These are phyloP conservation scores for Lepidium sativum DNA, from an alignment of 345 rosid genomes.

Conservation along the genomic window DNA sequence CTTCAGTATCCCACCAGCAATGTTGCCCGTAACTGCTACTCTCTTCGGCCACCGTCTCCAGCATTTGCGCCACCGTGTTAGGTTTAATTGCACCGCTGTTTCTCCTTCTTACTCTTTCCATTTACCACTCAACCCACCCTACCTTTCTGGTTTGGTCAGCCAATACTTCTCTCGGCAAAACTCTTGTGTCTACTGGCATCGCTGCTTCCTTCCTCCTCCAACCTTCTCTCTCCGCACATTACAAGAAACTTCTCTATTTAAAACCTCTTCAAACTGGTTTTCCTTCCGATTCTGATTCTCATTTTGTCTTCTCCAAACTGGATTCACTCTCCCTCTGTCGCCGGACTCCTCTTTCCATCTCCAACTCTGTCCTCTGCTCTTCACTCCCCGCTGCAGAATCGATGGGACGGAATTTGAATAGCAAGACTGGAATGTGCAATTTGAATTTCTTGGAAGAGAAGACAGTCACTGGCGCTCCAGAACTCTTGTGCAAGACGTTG, in stretches of 20 bases:
- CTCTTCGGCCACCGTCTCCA: constrained; percentile 23
- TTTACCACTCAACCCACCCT: constrained; percentile 61
- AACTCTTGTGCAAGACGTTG: constrained; percentile 57
- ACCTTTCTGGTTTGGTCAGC: constrained; percentile 69
- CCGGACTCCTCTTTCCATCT: constrained; percentile 37
- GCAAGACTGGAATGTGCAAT: constrained; percentile 34
- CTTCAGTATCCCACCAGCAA: neutral
- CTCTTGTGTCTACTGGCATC: constrained; percentile 88
- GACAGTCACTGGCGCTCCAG: constrained; percentile 26
- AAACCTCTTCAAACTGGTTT: constrained; percentile 92
- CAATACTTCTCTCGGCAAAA: constrained; percentile 91
- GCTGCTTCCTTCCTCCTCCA: constrained; percentile 77
- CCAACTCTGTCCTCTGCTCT: constrained; percentile 51
- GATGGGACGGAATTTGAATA: neutral
- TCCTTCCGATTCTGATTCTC: constrained; percentile 87
- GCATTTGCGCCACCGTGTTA: neutral
- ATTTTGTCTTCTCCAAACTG: constrained; percentile 62
- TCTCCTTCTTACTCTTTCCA: constrained; percentile 9
- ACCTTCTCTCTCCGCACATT: constrained; percentile 15
- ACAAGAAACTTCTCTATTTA: constrained; percentile 50
- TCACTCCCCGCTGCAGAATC: constrained; percentile 48
- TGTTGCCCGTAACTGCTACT: constrained; percentile 24
- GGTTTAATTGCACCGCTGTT: neutral
- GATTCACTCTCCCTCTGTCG: constrained; percentile 48
- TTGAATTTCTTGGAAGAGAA: constrained; percentile 42